phyloP scores from a whole-genome alignment of 306 rosid species.

The Rubus idaeus region DNA sequence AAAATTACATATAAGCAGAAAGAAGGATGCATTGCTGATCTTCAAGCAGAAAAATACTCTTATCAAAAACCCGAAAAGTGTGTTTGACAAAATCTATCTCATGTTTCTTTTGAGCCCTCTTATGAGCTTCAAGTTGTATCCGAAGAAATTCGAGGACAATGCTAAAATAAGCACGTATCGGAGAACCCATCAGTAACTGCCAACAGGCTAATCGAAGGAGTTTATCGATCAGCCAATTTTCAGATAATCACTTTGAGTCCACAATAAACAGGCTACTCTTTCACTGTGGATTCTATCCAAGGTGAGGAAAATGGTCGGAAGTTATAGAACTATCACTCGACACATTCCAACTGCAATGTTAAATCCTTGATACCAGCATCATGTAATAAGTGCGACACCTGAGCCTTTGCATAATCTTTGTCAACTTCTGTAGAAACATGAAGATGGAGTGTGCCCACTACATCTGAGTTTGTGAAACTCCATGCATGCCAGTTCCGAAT shows the following conservation, averaged over 20 bases:
- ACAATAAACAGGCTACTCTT: neutral
- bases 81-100: constrained; percentile 7
- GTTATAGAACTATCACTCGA: constrained; percentile 15
- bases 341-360: constrained; percentile 80
- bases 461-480: constrained; percentile 84
- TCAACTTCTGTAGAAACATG: constrained; percentile 64
- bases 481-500: constrained; percentile 67
- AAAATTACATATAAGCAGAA: neutral
- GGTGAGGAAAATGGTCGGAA: constrained; percentile 4
- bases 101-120: constrained; percentile 1
- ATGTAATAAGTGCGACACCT: constrained; percentile 55
- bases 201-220: neutral
- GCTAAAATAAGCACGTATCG: neutral
- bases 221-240: neutral
- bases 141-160: neutral
- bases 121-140: neutral
- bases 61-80: neutral
- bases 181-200: neutral
- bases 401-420: constrained; percentile 50
- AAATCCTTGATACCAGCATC: constrained; percentile 83
- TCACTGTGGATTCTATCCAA: constrained; percentile 14
- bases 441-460: constrained; percentile 81
- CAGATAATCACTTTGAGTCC: neutral
- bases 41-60: constrained; percentile 3
- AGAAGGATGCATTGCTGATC: constrained; percentile 1